phyloP scores from a whole-genome alignment of 2,329 filamentous ascomycete species.

The Fusarium sacchari region DNA sequence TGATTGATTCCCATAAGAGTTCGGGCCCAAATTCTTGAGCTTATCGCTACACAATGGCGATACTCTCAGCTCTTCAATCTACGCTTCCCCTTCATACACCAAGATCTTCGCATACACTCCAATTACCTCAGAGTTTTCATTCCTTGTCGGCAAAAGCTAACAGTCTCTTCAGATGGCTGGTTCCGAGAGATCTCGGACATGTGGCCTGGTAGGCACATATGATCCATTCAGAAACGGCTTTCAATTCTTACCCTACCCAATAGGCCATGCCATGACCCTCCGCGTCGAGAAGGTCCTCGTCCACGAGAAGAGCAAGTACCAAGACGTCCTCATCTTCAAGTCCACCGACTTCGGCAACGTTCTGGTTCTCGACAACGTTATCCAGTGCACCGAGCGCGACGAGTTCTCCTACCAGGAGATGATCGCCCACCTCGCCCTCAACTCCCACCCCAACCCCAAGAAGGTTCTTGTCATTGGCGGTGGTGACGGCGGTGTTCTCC shows the following conservation, averaged over 20 bases:
- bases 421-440: slow-evolving; percentile 98
- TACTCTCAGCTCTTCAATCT: neutral
- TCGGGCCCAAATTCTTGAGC: neutral
- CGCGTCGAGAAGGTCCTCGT: slow-evolving; percentile 97
- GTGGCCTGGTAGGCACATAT: slow-evolving; percentile 76
- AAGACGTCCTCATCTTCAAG: slow-evolving; percentile 99
- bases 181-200: slow-evolving; percentile 99
- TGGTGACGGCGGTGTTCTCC: slow-evolving; percentile 95
- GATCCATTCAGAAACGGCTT: neutral
- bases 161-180: slow-evolving; percentile 83
- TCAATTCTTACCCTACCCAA: slow-evolving; percentile 3
- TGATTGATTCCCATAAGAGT: neutral
- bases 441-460: slow-evolving; percentile 98
- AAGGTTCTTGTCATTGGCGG: slow-evolving; percentile 98
- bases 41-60: neutral
- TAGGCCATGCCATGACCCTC: slow-evolving; percentile 96
- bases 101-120: neutral
- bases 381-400: slow-evolving; percentile 97
- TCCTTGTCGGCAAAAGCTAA: slow-evolving; percentile 13
- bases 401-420: slow-evolving; percentile 99
- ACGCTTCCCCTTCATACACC: neutral
- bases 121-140: slow-evolving; percentile 8
- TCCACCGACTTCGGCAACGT: slow-evolving; percentile 97
- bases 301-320: slow-evolving; percentile 99
- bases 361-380: slow-evolving; percentile 97